phyloP scores from a whole-genome alignment of 306 rosid genomes.

The Quillaja saponaria region DNA sequence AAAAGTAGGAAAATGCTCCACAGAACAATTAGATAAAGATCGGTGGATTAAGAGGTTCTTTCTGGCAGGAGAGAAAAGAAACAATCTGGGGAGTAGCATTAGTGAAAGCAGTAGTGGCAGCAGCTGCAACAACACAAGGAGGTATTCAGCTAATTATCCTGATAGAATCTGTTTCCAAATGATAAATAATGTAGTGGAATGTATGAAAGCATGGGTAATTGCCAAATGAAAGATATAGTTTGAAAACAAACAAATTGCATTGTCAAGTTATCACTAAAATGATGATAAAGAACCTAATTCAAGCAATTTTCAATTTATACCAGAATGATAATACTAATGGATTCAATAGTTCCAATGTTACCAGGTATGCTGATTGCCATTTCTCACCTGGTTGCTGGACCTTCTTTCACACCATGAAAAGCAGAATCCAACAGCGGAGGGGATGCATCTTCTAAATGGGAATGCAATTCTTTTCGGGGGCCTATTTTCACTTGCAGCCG shows the following conservation, averaged over 20 bases:
- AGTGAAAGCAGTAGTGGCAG: constrained; percentile 21
- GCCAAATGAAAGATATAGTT: neutral
- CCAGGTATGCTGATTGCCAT: constrained; percentile 43
- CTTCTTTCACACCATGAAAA: constrained; percentile 37
- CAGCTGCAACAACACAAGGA: constrained; percentile 32
- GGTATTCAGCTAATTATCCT: constrained; percentile 38
- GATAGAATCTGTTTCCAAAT: neutral
- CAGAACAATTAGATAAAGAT: constrained; percentile 29
- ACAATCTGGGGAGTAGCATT: constrained; percentile 14
- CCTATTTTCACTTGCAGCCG: constrained; percentile 6
- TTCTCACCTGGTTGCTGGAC: constrained; percentile 56
- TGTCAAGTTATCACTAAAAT: neutral
- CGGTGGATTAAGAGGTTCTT: constrained; percentile 33
- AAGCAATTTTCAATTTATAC: neutral
- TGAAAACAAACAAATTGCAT: neutral
- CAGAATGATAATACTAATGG: constrained; percentile 5
- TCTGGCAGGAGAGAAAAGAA: constrained; percentile 28
- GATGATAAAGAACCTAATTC: neutral
- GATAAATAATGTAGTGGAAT: no score
- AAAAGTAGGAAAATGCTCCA: constrained; percentile 35
- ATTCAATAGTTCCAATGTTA: constrained; percentile 3
- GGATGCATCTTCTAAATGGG: constrained; percentile 21
- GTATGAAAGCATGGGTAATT: neutral
- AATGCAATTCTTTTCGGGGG: constrained; percentile 1
- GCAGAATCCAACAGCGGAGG: constrained; percentile 39